phyloP scores from a whole-genome alignment of 2,329 filamentous ascomycete species.

The Phaeosphaeria sp. region DNA sequence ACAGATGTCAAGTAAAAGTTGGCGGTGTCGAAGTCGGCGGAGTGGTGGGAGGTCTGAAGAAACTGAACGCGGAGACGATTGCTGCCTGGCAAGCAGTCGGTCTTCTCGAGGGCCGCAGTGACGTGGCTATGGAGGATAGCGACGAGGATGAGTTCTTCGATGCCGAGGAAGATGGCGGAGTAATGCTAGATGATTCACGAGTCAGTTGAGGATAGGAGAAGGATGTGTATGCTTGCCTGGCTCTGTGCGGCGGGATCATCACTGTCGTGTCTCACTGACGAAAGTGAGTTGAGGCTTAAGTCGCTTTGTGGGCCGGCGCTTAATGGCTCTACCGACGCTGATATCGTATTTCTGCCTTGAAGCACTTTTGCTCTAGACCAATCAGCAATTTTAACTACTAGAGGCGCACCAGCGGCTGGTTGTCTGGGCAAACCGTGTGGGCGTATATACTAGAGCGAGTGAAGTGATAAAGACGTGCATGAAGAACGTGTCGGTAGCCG shows the following conservation, averaged over 20 bases:
- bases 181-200: conserved; percentile 9
- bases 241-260: not conserved
- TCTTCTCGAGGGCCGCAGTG: conserved; percentile 25
- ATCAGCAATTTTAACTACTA: not conserved
- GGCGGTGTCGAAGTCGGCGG: conserved; percentile 42
- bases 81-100: conserved; percentile 43
- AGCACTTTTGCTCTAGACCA: not conserved
- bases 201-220: not conserved
- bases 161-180: conserved; percentile 19
- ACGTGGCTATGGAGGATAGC: conserved; percentile 3
- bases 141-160: conserved; percentile 25
- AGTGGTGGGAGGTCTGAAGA: conserved; percentile 40
- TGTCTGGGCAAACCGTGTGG: not conserved
- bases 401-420: not conserved
- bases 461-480: not conserved
- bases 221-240: not conserved
- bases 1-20: conserved; percentile 44
- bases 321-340: not conserved
- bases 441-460: not conserved
- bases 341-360: not conserved
- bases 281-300: not conserved
- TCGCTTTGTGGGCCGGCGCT: conserved; percentile 1
- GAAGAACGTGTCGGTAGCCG: not conserved
- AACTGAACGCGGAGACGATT: conserved; percentile 48
- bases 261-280: not conserved